Evolutionary conservation across 306 rosid species (phyloP).

Genomic region (Casuarina glauca): DNA sequence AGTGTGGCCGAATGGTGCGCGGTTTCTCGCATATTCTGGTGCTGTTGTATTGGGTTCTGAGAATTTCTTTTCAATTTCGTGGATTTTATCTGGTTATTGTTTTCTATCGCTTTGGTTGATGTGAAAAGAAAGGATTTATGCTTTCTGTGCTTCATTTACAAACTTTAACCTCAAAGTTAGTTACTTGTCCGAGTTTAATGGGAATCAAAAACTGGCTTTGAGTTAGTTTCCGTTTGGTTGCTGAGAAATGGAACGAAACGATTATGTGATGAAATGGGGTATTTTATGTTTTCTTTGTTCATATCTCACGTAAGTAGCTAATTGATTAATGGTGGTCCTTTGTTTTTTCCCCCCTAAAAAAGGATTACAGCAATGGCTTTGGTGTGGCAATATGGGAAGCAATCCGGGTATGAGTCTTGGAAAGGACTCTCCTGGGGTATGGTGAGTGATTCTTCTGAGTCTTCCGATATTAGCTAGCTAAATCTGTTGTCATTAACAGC

Average conservation of each 20-base stretch:
- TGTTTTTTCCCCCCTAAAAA: not conserved
- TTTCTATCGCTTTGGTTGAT: not conserved
- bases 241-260: not conserved
- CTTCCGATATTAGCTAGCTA: not conserved
- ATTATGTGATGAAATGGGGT: not conserved
- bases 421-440: constrained; percentile 98
- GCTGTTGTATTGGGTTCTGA: not conserved
- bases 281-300: not conserved
- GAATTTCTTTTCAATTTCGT: not conserved
- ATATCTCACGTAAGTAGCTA: not conserved
- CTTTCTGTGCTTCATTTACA: not conserved
- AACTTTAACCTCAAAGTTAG: not conserved
- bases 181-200: not conserved
- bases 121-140: not conserved
- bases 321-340: not conserved
- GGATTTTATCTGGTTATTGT: not conserved
- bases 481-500: not conserved
- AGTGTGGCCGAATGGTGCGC: constrained; percentile 82
- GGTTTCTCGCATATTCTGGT: not conserved
- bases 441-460: constrained; percentile 46
- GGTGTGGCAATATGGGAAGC: constrained; percentile 94
- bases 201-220: not conserved
- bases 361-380: constrained; percentile 92
- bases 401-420: constrained; percentile 76
- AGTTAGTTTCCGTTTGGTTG: not conserved